Evolutionary conservation across 2,329 filamentous ascomycete genomes (phyloP).

Genomic region (Verruconis gallopava): DNA sequence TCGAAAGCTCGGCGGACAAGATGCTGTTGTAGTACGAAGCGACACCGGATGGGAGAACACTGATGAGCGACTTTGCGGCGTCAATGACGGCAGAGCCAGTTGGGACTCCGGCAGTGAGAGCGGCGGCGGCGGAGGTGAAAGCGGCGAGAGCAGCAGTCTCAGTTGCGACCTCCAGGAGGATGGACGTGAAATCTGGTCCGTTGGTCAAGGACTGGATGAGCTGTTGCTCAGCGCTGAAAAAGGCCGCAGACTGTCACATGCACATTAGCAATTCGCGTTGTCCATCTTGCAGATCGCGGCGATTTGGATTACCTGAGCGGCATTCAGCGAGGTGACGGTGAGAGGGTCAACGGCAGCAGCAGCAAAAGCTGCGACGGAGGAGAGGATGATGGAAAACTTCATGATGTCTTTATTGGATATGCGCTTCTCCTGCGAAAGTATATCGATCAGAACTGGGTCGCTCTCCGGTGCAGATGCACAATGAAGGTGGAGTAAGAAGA

Average conservation of each 20-base stretch:
- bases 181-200: conserved; percentile 8
- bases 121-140: conserved; percentile 8
- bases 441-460: no score
- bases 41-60: not conserved
- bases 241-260: not conserved
- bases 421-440: no score
- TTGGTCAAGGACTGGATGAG: conserved; percentile 2
- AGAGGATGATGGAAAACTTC: conserved; percentile 1
- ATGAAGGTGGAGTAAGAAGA: no score
- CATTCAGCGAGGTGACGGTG: conserved; percentile 8
- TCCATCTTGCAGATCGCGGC: not conserved
- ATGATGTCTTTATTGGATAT: no score
- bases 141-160: conserved; percentile 1
- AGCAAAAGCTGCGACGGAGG: conserved; percentile 5
- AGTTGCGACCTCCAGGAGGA: conserved; percentile 5
- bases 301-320: conserved; percentile 5
- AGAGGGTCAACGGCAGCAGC: conserved; percentile 6
- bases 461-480: no score
- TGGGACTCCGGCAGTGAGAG: not conserved
- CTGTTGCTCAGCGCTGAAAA: not conserved
- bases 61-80: conserved; percentile 6
- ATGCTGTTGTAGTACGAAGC: conserved; percentile 8
- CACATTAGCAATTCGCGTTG: not conserved
- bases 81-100: not conserved
- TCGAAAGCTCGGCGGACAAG: conserved; percentile 1